Conservation (phyloP, 1,139 yeast genomes). For the Maudiozyma humilis region DNA sequence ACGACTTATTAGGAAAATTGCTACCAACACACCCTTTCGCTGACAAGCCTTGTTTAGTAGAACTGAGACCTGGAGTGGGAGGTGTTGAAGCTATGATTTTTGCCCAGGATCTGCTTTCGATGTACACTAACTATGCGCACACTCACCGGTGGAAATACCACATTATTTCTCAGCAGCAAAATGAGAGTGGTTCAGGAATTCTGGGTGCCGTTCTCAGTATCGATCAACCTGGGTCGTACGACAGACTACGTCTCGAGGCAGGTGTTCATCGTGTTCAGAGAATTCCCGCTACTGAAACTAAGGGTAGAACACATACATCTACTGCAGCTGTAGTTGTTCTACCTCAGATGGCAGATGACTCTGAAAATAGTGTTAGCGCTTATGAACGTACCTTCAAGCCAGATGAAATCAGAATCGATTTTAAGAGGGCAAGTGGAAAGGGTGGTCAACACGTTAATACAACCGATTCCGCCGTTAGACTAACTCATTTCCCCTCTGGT, state of each 20-base stretch:
- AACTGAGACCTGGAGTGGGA: conserved; percentile 91
- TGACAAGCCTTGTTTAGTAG: conserved; percentile 72
- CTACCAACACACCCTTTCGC: conserved; percentile 73
- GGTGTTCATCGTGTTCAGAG: conserved; percentile 97
- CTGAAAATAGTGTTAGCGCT: conserved; percentile 40
- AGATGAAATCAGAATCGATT: conserved; percentile 84
- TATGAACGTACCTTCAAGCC: conserved; percentile 74
- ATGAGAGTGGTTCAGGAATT: conserved; percentile 52
- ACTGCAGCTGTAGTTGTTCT: conserved; percentile 92
- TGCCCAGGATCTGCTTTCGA: conserved; percentile 65
- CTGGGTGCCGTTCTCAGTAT: conserved; percentile 71
- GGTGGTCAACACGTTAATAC: conserved; percentile 99
- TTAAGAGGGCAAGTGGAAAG: conserved; percentile 94
- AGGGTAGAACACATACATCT: conserved; percentile 91
- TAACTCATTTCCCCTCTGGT: conserved; percentile 90
- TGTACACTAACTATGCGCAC: conserved; percentile 73
- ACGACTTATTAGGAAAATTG: conserved; percentile 46
- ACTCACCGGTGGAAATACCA: conserved; percentile 58
- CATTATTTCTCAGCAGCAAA: conserved; percentile 51
- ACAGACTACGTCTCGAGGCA: conserved; percentile 69
- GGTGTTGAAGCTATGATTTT: conserved; percentile 90
- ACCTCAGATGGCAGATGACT: conserved; percentile 64
- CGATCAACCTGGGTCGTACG: conserved; percentile 71
- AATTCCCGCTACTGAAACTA: conserved; percentile 85
- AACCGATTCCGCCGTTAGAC: conserved; percentile 91